Conservation (phyloP, 768 basidiomycete genomes). For the Omphalotus guepiniiformis region DNA sequence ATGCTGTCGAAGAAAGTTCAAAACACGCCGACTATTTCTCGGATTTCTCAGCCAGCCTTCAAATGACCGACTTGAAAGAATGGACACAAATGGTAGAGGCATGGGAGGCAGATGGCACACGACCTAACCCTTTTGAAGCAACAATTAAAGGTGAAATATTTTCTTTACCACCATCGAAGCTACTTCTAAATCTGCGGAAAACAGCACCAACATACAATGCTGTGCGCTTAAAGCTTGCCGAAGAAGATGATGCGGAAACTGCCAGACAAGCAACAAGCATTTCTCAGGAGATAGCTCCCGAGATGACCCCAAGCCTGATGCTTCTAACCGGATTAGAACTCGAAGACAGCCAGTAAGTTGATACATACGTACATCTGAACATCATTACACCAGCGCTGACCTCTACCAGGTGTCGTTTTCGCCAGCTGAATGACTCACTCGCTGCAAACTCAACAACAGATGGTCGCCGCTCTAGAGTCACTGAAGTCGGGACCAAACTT, state of each 20-base stretch:
- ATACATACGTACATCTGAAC: no score
- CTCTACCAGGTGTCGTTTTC: no score
- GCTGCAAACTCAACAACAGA: neutral
- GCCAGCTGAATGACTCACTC: neutral
- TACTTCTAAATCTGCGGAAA: no score
- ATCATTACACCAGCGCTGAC: no score
- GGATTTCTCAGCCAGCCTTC: neutral
- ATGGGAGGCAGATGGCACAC: conserved; percentile 15
- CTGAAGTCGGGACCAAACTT: no score
- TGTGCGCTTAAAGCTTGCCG: neutral
- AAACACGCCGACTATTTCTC: conserved; percentile 1
- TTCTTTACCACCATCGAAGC: neutral
- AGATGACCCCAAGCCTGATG: no score
- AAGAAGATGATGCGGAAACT: neutral
- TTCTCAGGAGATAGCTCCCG: no score
- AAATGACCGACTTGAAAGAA: neutral
- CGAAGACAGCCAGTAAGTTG: neutral
- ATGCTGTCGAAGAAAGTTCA: neutral
- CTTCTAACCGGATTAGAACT: neutral
- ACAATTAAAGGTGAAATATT: neutral
- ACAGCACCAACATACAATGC: neutral
- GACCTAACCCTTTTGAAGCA: neutral
- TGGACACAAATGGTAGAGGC: conserved; percentile 12
- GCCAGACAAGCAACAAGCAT: neutral
- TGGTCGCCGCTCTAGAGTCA: no score